phyloP scores from a whole-genome alignment of 768 basidiomycete genomes.

The Peribolospora kevripleyi region DNA sequence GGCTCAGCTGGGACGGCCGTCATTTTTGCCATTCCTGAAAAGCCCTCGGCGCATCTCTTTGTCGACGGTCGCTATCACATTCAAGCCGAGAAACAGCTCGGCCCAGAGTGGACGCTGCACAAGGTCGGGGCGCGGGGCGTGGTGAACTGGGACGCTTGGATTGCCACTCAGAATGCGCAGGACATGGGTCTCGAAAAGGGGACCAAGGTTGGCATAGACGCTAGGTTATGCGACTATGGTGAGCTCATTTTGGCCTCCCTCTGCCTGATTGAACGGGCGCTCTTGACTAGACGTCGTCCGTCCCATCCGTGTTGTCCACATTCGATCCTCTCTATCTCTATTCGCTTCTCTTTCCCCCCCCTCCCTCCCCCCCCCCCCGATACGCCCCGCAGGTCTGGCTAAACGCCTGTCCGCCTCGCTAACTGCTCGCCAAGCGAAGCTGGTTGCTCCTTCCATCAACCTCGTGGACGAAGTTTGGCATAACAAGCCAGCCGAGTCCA shows the following conservation, averaged over 20 bases:
- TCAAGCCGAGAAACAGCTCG: constrained; percentile 11
- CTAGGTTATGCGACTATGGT: constrained; percentile 29
- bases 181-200: constrained; percentile 25
- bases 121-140: constrained; percentile 32
- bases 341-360: not conserved
- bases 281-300: constrained; percentile 23
- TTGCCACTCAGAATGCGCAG: constrained; percentile 19
- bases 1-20: constrained; percentile 11
- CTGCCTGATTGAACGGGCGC: not conserved
- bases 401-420: constrained; percentile 37
- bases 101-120: constrained; percentile 41
- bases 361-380: not conserved
- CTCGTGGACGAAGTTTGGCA: constrained; percentile 61
- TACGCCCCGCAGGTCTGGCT: not conserved
- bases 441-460: constrained; percentile 61
- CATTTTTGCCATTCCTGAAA: constrained; percentile 3
- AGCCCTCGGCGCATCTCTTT: constrained; percentile 9
- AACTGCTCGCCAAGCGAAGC: constrained; percentile 32
- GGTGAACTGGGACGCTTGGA: constrained; percentile 57
- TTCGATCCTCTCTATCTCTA: not conserved
- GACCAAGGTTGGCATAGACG: constrained; percentile 52
- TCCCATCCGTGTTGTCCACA: not conserved
- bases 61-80: constrained; percentile 13
- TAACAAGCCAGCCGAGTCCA: constrained; percentile 45
- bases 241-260: not conserved